Evolutionary conservation across 495 filamentous ascomycete species (phyloP), one percentile per base, ranked within the genome.

Genomic region (Pseudotulostoma volvatum): DNA sequence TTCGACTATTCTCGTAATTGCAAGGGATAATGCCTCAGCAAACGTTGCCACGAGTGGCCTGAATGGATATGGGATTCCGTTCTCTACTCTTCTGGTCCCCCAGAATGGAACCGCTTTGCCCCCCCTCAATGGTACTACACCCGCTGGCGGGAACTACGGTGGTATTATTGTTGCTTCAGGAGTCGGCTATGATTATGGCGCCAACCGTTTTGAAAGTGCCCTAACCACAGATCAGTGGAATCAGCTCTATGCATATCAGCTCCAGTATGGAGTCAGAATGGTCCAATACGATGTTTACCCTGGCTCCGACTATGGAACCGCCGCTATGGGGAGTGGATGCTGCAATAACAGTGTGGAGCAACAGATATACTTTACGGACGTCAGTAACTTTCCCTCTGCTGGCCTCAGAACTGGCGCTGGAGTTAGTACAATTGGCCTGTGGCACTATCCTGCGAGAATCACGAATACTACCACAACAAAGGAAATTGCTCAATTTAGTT

Each of bases 41-140:
- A 43, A 39, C 5, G 57, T 60, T 15, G 69, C 65, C n/a, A 60
- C 54, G 21, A 66, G 62, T 18, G 70, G 70, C 15, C 64, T 78
- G 18, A 71, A 74, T 47, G 71, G 56, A 39, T 76, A 77, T 42
- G 73, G 71, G 38, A 75, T 77, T 44, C 73, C 73, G 3, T 76
- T 63, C 46, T 60, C 70, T 39, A 59, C 62, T 13, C 43, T 76
- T 8, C 31, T 70, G 9, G 71, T 77, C 9, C 73, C 73, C 3
- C 55, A 70, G 38, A 34, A 47, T 3, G 73, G 73, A 18, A 55
- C 59, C 16, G 41, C 54, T 23, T 62, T 78, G 9, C 74, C 74
- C 3, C 35, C 53, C 0, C 56, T 78, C 16, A 74, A 67, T 43
- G 53, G 52, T 21, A 56, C 54, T 5, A 33, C 47, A 0, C n/a